Percentiles rank a stretch among this genome's conserved stretches.
phyloP scores from a whole-genome alignment of 2,329 filamentous ascomycete species.

The Fusarium mundagurra region DNA sequence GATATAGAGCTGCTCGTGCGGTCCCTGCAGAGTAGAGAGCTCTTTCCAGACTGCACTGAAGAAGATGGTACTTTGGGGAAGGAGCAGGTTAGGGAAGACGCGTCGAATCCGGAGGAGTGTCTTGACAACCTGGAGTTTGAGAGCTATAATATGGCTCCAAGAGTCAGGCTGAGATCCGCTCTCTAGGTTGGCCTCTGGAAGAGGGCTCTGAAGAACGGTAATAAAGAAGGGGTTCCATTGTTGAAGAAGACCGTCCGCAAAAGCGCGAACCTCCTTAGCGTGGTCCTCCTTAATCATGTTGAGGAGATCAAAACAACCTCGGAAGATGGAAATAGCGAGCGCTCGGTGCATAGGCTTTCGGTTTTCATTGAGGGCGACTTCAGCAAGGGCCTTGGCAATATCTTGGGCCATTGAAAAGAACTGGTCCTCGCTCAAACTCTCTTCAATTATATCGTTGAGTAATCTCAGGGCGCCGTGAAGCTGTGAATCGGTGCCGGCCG shows the following conservation, averaged over 20 bases:
- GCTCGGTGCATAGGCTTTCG: slow-evolving; percentile 82
- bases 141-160: slow-evolving; percentile 83
- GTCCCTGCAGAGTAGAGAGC: slow-evolving; percentile 74
- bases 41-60: slow-evolving; percentile 94
- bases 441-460: slow-evolving; percentile 88
- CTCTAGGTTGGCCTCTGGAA: slow-evolving; percentile 70
- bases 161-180: slow-evolving; percentile 65
- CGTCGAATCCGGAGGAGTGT: slow-evolving; percentile 88
- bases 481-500: slow-evolving; percentile 78
- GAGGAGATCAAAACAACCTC: slow-evolving; percentile 91
- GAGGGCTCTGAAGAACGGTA: slow-evolving; percentile 75
- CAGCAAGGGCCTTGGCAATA: slow-evolving; percentile 84
- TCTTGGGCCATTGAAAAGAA: slow-evolving; percentile 91
- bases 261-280: slow-evolving; percentile 83
- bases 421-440: slow-evolving; percentile 91
- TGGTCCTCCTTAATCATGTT: slow-evolving; percentile 97
- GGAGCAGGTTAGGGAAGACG: slow-evolving; percentile 83
- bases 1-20: slow-evolving; percentile 87
- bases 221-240: slow-evolving; percentile 93
- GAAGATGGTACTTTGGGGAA: slow-evolving; percentile 82
- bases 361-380: slow-evolving; percentile 79
- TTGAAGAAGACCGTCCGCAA: slow-evolving; percentile 85
- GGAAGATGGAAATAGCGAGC: slow-evolving; percentile 89
- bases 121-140: slow-evolving; percentile 96
- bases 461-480: slow-evolving; percentile 91